Conservation (phyloP, 331 rosid genomes). For the Cydonia oblonga region DNA sequence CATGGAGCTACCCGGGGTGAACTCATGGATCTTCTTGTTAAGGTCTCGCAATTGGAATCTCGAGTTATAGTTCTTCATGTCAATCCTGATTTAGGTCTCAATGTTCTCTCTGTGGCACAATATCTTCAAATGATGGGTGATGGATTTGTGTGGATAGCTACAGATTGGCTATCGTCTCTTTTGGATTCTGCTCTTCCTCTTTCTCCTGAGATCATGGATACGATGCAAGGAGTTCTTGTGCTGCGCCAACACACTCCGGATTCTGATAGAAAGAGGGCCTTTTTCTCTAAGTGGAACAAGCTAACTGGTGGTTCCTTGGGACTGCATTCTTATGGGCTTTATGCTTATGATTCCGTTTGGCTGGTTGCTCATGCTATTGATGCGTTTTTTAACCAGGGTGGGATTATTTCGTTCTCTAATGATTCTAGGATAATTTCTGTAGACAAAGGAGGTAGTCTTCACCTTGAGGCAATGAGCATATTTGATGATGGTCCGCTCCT, state of each 20-base stretch:
- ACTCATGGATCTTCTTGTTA: constrained; percentile 56
- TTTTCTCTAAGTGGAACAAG: constrained; percentile 68
- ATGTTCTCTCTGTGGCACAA: constrained; percentile 52
- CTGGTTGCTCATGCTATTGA: constrained; percentile 68
- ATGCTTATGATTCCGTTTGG: constrained; percentile 88
- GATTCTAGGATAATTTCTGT: constrained; percentile 36
- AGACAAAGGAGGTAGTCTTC: constrained; percentile 33
- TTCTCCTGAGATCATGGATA: constrained; percentile 33
- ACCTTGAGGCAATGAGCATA: constrained; percentile 73
- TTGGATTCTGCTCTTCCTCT: constrained; percentile 51
- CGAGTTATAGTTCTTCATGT: constrained; percentile 75
- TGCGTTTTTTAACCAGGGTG: constrained; percentile 58
- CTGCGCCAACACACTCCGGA: constrained; percentile 80
- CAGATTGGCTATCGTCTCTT: constrained; percentile 79
- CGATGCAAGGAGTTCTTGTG: constrained; percentile 65
- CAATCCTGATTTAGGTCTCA: constrained; percentile 56
- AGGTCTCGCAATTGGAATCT: constrained; percentile 71
- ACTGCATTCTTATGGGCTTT: constrained; percentile 68
- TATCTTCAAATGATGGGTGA: constrained; percentile 73
- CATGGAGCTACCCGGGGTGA: constrained; percentile 22
- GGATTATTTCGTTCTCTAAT: constrained; percentile 53
- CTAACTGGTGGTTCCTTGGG: constrained; percentile 61
- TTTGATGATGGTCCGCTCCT: constrained; percentile 65
- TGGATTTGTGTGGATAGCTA: constrained; percentile 90
- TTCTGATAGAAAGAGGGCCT: constrained; percentile 53